A percentile compares a stretch with the other conserved stretches of the same genome.
Evolutionary conservation across 805 yeast genomes (phyloP).

Genomic region (Wickerhamiella kazuoi): DNA sequence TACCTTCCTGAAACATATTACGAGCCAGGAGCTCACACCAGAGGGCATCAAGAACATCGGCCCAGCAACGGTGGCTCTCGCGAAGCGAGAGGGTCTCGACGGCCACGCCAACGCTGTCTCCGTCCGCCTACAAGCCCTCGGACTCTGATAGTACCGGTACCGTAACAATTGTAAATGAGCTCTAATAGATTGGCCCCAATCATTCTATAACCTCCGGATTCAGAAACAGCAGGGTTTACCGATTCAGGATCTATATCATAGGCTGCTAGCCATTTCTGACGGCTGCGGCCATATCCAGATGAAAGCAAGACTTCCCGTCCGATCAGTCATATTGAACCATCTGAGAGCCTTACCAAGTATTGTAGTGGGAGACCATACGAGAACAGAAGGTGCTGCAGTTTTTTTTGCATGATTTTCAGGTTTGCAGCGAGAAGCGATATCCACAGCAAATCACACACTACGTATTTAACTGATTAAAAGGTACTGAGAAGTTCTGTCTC

Average conservation of each 20-base stretch:
- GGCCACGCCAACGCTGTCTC: slow-evolving; percentile 96
- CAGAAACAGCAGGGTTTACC: too few relatives aligned
- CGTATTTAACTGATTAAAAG: too few relatives aligned
- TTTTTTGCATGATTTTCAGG: too few relatives aligned
- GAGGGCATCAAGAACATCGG: slow-evolving; percentile 80
- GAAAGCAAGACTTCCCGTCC: slow-evolving; percentile 48
- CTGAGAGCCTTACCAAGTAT: slow-evolving; percentile 42
- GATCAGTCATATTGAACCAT: slow-evolving; percentile 42
- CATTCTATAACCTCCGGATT: too few relatives aligned
- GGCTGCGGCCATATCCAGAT: slow-evolving; percentile 44
- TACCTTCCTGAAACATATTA: slow-evolving; percentile 86
- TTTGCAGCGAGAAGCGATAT: too few relatives aligned
- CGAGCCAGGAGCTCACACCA: slow-evolving; percentile 77
- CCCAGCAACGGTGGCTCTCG: slow-evolving; percentile 89
- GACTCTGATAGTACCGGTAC: too few relatives aligned
- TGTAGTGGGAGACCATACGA: slow-evolving; percentile 42
- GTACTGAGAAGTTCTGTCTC: too few relatives aligned
- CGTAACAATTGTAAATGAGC: too few relatives aligned
- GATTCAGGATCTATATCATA: too few relatives aligned
- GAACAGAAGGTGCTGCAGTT: slow-evolving; percentile 40
- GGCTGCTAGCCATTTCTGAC: slow-evolving; percentile 7
- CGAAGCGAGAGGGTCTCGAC: slow-evolving; percentile 90
- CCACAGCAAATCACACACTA: too few relatives aligned
- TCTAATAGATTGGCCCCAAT: too few relatives aligned
- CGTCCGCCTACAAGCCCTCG: slow-evolving; percentile 52